Percentiles rank a stretch among this genome's conserved stretches.
These are phyloP conservation scores for Favolaschia claudopus DNA, from an alignment of 768 basidiomycete genomes.

Conservation along the genomic window DNA sequence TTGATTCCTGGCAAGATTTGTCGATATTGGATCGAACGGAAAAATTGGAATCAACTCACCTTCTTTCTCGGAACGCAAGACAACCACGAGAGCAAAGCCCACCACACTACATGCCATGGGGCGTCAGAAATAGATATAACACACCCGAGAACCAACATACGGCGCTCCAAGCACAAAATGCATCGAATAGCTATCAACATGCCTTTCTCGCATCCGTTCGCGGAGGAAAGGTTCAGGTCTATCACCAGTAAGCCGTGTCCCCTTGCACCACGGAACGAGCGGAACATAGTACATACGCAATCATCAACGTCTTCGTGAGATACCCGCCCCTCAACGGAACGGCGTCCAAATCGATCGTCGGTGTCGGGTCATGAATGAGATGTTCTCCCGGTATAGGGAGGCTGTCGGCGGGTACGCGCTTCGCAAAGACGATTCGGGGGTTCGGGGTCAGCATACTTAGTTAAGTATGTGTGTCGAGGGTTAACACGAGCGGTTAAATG, in stretches of 20 bases:
- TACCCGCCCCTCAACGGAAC: conserved; percentile 39
- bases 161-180: conserved; percentile 6
- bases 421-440: conserved; percentile 16
- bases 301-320: conserved; percentile 45
- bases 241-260: too few species aligned
- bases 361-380: conserved; percentile 33
- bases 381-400: conserved; percentile 35
- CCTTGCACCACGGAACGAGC: too few species aligned
- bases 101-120: conserved; percentile 1
- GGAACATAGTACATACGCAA: conserved; percentile 31
- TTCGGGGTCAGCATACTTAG: conserved; percentile 7
- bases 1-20: not conserved
- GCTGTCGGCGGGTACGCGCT: not conserved
- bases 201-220: conserved; percentile 33
- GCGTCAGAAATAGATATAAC: too few species aligned
- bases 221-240: conserved; percentile 23
- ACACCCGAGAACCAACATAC: not conserved
- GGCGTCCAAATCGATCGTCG: conserved; percentile 44
- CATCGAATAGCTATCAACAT: not conserved
- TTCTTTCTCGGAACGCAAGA: conserved; percentile 14
- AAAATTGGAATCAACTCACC: not conserved
- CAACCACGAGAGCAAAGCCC: conserved; percentile 8
- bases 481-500: too few species aligned
- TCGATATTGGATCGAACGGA: not conserved
- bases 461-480: too few species aligned